Percentiles rank a stretch among this genome's conserved stretches.
Evolutionary conservation across 2,329 filamentous ascomycete species (phyloP).

Genomic region (Phoma sp.): DNA sequence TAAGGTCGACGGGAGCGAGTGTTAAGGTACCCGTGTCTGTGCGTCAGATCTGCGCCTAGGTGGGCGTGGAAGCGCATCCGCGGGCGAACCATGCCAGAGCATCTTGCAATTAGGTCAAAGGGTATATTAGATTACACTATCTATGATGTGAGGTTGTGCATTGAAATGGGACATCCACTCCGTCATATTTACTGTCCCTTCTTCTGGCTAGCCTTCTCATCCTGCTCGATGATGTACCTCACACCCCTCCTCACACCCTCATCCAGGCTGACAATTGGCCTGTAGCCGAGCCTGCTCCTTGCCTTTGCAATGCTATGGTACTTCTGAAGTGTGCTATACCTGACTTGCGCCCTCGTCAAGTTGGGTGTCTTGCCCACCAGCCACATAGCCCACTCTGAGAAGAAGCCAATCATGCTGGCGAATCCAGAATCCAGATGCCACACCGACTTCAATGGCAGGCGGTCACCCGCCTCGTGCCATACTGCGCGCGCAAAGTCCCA

Average conservation of each 20-base stretch:
- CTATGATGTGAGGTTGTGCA: slow-evolving; percentile 2
- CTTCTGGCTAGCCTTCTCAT: slow-evolving; percentile 42
- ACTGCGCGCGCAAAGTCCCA: slow-evolving; percentile 59
- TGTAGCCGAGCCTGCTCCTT: slow-evolving; percentile 72
- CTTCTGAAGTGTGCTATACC: slow-evolving; percentile 75
- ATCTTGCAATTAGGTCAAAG: neutral
- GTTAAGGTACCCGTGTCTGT: slow-evolving; percentile 7
- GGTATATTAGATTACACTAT: slow-evolving; percentile 24
- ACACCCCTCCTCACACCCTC: slow-evolving; percentile 65
- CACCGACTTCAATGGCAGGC: slow-evolving; percentile 47
- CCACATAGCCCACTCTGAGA: slow-evolving; percentile 57
- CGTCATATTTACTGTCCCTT: slow-evolving; percentile 39
- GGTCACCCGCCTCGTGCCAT: slow-evolving; percentile 55
- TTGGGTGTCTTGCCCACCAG: slow-evolving; percentile 55
- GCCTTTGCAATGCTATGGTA: slow-evolving; percentile 83
- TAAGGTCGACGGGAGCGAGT: slow-evolving; percentile 7
- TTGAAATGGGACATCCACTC: neutral
- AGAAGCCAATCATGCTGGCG: slow-evolving; percentile 51
- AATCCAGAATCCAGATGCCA: slow-evolving; percentile 55
- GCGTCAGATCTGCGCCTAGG: slow-evolving; percentile 12
- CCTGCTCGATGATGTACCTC: slow-evolving; percentile 48
- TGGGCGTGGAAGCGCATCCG: slow-evolving; percentile 1
- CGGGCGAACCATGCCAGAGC: neutral
- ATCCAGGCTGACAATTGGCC: slow-evolving; percentile 70
- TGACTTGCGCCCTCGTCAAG: slow-evolving; percentile 58